phyloP scores from a whole-genome alignment of 345 rosid species.

The Arabis alpina region DNA sequence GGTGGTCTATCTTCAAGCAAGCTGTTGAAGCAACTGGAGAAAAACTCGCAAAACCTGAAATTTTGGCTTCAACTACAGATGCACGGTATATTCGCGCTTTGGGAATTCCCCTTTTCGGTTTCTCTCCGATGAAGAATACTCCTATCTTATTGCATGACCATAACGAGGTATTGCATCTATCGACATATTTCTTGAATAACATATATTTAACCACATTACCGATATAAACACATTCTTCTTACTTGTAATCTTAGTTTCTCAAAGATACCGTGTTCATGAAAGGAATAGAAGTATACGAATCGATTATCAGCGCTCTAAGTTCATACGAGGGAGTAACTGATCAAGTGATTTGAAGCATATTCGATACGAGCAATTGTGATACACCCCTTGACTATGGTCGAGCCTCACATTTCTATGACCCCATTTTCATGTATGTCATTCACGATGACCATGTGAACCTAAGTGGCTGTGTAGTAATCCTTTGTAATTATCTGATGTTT shows the following conservation, averaged over 20 bases:
- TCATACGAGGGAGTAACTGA: conserved; percentile 55
- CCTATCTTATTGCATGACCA: conserved; percentile 89
- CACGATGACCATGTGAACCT: background rate
- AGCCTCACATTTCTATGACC: conserved; percentile 21
- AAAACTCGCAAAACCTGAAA: conserved; percentile 81
- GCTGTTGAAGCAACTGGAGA: conserved; percentile 77
- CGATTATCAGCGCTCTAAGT: conserved; percentile 66
- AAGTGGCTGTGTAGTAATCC: conserved; percentile 20
- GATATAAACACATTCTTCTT: conserved; percentile 10
- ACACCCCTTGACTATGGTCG: conserved; percentile 13
- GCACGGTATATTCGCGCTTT: conserved; percentile 61
- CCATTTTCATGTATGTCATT: background rate
- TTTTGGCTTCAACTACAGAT: conserved; percentile 89
- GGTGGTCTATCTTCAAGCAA: conserved; percentile 84
- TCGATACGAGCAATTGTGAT: background rate
- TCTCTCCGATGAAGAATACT: conserved; percentile 86
- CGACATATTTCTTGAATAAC: background rate
- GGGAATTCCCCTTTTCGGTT: conserved; percentile 83
- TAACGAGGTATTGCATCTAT: conserved; percentile 63
- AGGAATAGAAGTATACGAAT: conserved; percentile 83
- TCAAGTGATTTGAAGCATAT: conserved; percentile 37
- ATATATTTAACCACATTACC: background rate
- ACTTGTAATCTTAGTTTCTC: conserved; percentile 56
- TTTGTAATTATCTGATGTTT: conserved; percentile 24
- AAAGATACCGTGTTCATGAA: conserved; percentile 68